Percentiles rank a stretch among this genome's conserved stretches.
phyloP scores from a whole-genome alignment of 2,329 filamentous ascomycete genomes.

The Calonectria pseudoreteaudii region DNA sequence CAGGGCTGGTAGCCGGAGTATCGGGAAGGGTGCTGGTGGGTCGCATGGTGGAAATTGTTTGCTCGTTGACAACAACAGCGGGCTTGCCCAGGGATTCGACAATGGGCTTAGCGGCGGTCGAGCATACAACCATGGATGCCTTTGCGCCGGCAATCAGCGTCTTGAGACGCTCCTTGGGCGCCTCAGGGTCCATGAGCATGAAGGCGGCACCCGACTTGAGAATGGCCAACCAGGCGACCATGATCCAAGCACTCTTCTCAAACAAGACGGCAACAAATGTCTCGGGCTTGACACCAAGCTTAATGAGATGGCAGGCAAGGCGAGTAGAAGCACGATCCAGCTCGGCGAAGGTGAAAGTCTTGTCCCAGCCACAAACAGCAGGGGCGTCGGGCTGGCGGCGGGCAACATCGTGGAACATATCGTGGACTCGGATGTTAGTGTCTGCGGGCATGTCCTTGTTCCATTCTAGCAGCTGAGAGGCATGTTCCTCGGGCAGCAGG shows the following conservation, averaged over 20 bases:
- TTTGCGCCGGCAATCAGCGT: background rate
- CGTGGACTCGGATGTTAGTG: background rate
- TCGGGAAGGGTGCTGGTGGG: background rate
- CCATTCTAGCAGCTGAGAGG: background rate
- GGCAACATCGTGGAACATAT: background rate
- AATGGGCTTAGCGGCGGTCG: background rate
- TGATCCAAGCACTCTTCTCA: background rate
- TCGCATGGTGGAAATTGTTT: conserved; percentile 1
- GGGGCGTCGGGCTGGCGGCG: background rate
- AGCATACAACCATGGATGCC: background rate
- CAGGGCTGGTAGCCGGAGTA: background rate
- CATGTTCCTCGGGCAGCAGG: background rate
- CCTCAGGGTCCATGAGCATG: background rate
- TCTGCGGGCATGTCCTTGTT: background rate
- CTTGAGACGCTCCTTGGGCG: background rate
- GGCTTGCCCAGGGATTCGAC: background rate
- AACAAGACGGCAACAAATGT: conserved; percentile 35
- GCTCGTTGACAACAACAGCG: background rate
- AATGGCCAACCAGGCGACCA: background rate
- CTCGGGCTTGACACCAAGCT: conserved; percentile 28
- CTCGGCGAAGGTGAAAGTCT: background rate
- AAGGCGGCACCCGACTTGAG: background rate
- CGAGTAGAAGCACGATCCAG: background rate
- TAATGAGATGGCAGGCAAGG: background rate
- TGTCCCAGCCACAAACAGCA: background rate